A percentile compares a stretch with the other conserved stretches of the same genome.
Conservation (phyloP, 2,329 filamentous ascomycete genomes). For the Lecanicillium sp. region DNA sequence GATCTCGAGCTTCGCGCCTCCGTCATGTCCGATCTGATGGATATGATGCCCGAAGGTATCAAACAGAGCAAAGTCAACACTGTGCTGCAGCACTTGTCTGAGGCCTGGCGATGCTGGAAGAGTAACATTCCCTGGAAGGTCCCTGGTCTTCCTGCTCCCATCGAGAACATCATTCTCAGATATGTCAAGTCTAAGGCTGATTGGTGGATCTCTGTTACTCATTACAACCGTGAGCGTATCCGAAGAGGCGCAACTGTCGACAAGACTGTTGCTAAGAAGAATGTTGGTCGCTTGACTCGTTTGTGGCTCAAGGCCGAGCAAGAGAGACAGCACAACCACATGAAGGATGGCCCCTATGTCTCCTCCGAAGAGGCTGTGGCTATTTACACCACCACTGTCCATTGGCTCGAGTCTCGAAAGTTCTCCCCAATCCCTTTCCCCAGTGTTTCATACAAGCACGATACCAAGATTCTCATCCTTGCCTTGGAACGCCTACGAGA, state of each 20-base stretch:
- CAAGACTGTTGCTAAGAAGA: slow-evolving; percentile 99
- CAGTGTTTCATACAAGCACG: slow-evolving; percentile 98
- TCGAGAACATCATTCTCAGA: slow-evolving; percentile 96
- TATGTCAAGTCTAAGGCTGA: slow-evolving; percentile 99
- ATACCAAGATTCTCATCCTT: slow-evolving; percentile 96
- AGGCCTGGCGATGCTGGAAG: slow-evolving; percentile 99
- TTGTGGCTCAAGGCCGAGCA: slow-evolving; percentile 98
- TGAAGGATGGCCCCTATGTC: slow-evolving; percentile 98
- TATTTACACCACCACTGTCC: slow-evolving; percentile 97
- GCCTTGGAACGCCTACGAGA: slow-evolving; percentile 89
- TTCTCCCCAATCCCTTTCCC: slow-evolving; percentile 99
- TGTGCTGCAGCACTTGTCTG: slow-evolving; percentile 91
- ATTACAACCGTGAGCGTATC: slow-evolving; percentile 98
- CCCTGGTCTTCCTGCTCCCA: slow-evolving; percentile 88
- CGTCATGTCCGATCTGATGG: slow-evolving; percentile 98
- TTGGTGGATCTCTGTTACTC: slow-evolving; percentile 99
- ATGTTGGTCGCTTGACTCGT: slow-evolving; percentile 86
- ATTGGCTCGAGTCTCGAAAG: slow-evolving; percentile 97
- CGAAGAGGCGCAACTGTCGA: slow-evolving; percentile 94
- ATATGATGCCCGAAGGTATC: slow-evolving; percentile 99
- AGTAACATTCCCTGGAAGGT: slow-evolving; percentile 99
- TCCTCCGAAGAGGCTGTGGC: slow-evolving; percentile 97
- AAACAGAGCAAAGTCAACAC: slow-evolving; percentile 99
- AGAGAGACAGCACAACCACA: slow-evolving; percentile 97
- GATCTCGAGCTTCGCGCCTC: slow-evolving; percentile 95